Base-by-base conservation (phyloP, 176 grass and related monocot species). In the Triticum timopheevii region DNA sequence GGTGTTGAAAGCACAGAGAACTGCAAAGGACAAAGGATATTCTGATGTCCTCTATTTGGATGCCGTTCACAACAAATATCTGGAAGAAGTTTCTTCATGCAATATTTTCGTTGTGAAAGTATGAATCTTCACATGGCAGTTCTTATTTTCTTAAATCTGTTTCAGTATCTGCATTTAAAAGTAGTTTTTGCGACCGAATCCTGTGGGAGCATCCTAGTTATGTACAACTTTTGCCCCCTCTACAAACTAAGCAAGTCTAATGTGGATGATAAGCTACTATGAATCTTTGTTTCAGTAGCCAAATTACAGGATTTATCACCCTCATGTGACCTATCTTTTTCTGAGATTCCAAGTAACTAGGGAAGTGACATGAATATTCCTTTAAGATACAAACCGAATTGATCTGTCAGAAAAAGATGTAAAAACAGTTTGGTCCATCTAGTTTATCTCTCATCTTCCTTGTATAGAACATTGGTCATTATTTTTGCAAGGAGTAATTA, bases 21-120 rank as follows among this genome's bases (percentile, higher is more conserved):
- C 83, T 80, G 93, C 93, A 20, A 95, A 95, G 73, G 88, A 85
- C 69, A 98, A 92, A 84, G 93, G 93, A 66, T 98, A 93, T 84
- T 98, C 95, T 82, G 95, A 98, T 74, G 95, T 95, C 65, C 83
- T 98, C 58, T 98, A 98, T 85, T 86, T 98, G 75, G 95, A 98
- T 36, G 89, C 91, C 23, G 83, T 93, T 85, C 85, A 95, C 38
- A 93, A 98, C 62, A 98, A 90, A 83, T 98, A 98, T 71, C 85
- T 95, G 28, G 95, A 98, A 84, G 95, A 98, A 95, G 95, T 93
- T 61, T 95, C 95, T 39, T 98, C 93, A 15, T 95, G 93, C 89
- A 98, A 98, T 86, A 91, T 98, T 69, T 98, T 98, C 86, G 54
- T 93, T 59, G 87, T 98, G 63, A 95, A 95, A 94, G 93, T 98